Conservation (phyloP, 164 flowering plant genomes). For the Magnolia officinalis region DNA sequence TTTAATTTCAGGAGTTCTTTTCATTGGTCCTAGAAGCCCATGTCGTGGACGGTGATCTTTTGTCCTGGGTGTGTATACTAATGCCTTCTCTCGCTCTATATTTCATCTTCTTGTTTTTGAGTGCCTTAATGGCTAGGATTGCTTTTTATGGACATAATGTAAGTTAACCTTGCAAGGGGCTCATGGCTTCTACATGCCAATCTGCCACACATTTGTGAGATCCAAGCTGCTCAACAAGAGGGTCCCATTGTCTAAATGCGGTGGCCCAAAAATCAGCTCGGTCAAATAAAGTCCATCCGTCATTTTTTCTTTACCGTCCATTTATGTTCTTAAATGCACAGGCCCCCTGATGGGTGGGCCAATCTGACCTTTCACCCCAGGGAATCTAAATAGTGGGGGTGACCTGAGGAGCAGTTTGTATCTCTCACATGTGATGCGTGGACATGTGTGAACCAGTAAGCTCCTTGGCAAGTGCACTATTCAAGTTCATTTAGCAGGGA, state of each 20-base stretch:
- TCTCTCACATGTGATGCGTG: neutral
- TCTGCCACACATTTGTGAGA: neutral
- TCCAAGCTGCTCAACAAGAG: neutral
- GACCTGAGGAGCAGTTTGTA: neutral
- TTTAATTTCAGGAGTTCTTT: conserved; percentile 68
- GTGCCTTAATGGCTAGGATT: neutral
- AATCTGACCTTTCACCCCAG: neutral
- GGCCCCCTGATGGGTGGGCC: neutral
- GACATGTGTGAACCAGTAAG: neutral
- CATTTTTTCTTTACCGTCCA: neutral
- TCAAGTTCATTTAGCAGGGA: neutral
- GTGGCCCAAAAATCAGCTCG: neutral
- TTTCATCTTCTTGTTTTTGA: neutral
- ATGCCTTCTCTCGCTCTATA: neutral
- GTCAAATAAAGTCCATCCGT: neutral
- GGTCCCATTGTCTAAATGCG: neutral
- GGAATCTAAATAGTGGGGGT: neutral
- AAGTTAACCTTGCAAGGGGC: no score
- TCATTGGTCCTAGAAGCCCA: conserved; percentile 67
- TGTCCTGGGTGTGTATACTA: conserved; percentile 59
- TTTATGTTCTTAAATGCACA: neutral
- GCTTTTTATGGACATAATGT: neutral
- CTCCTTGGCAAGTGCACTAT: neutral
- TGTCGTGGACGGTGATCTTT: conserved; percentile 81
- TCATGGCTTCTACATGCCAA: no score